A percentile compares a stretch with the other conserved stretches of the same genome.
Conservation (phyloP, 2,329 filamentous ascomycete genomes). For the Gaeumannomyces sp. region DNA sequence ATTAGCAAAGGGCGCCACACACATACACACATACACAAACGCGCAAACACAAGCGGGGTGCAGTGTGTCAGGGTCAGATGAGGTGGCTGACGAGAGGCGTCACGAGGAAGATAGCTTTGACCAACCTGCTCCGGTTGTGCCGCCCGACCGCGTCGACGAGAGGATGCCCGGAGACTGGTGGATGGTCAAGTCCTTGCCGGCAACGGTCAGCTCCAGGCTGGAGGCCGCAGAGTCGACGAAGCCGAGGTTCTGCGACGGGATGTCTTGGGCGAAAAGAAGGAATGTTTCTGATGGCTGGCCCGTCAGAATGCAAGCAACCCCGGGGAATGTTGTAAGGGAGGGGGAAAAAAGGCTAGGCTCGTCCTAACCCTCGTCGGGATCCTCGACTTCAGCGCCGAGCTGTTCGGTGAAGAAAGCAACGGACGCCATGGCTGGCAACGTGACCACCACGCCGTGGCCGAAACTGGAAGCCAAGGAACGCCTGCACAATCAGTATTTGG, state of each 20-base stretch:
- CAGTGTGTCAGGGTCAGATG: neutral
- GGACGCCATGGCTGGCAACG: constrained; percentile 1
- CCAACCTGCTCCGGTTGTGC: constrained; percentile 48
- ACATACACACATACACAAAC: neutral
- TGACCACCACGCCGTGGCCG: neutral
- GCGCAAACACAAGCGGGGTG: neutral
- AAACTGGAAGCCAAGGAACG: neutral
- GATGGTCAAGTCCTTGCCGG: constrained; percentile 64
- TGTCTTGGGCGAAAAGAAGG: constrained; percentile 70
- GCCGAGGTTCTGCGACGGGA: constrained; percentile 72
- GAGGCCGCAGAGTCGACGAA: constrained; percentile 70
- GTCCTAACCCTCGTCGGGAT: constrained; percentile 40
- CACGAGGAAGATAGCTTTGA: neutral
- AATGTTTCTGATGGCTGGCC: constrained; percentile 65
- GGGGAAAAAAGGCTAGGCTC: neutral
- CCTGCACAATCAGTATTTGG: neutral
- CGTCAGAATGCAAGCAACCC: neutral
- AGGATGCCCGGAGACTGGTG: constrained; percentile 80
- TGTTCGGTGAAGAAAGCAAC: constrained; percentile 8
- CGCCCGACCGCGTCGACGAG: constrained; percentile 63
- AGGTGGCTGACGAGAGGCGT: neutral
- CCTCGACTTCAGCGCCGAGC: constrained; percentile 39
- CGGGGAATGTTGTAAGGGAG: constrained; percentile 10
- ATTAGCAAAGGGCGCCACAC: neutral
- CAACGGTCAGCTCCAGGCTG: constrained; percentile 58